Evolutionary conservation across 495 filamentous ascomycete genomes (phyloP), one percentile per base, ranked within the genome.

Genomic region (Venustampulla echinocandica): DNA sequence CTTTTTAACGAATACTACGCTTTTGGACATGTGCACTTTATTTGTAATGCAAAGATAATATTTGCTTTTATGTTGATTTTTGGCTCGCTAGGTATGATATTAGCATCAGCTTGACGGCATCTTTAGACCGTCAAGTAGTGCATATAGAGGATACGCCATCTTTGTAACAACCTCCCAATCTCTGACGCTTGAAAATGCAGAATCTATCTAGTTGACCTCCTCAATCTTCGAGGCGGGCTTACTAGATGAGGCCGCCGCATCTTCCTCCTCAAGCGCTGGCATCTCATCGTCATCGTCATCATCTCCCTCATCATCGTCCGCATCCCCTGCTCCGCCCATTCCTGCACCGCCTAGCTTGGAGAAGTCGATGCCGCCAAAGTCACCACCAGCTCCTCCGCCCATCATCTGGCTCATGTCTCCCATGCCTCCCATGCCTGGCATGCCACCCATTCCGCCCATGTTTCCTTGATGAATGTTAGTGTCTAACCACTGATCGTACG

Each of bases 351-450:
- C 89, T 52, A 95, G 84, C 73, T 94, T 95, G 58, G 85, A 92
- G 81, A 95, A 94, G 66, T 95, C 85, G 64, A 87, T 79, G 25
- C 78, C 76, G 45, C 77, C 75, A 49, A 85, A 81, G 61, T 81
- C 80, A 43, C 71, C 76, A 43, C 72, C 73, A 47, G 67, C 67
- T 54, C 48, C 40, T 15, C 49, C 54, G 33, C 53, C 42, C 48
- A 47, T 33, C 48, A 47, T 33, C 11, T 39, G 46, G 46, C 50
- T 47, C 57, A 59, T 56, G 32, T 57, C 58, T 33, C 49, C 64
- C 66, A 69, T 71, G 6, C 69, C 70, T 22, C 64, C 64, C 66
- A 74, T 57, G 21, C 52, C 50, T 52, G 42, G 18, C 57, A 60
- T 62, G 33, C 63, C 67, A 38, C 59, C 65, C 53, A 62, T 62